These are phyloP conservation scores for Ormosia semicastrata DNA, from an alignment of 306 rosid species.

Conservation along the genomic window DNA sequence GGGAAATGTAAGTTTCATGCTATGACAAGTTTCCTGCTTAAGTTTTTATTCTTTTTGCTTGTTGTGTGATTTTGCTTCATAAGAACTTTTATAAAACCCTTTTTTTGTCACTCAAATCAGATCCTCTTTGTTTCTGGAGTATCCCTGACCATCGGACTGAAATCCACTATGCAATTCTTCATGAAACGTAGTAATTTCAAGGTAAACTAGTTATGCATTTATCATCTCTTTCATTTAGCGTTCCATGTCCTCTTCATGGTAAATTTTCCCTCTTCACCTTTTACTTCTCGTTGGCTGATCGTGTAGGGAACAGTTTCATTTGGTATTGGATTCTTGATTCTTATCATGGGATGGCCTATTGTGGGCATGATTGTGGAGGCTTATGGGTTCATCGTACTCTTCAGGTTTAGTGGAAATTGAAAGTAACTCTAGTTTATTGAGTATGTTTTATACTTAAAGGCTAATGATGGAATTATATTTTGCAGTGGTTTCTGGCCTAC, in stretches of 20 bases:
- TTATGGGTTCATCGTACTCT: constrained; percentile 83
- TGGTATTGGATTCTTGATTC: constrained; percentile 82
- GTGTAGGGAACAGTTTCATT: constrained; percentile 92
- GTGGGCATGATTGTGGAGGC: constrained; percentile 90
- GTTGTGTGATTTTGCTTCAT: constrained; percentile 10
- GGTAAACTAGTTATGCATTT: constrained; percentile 46
- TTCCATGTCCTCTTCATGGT: background rate
- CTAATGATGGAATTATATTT: constrained; percentile 38
- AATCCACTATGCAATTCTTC: constrained; percentile 91
- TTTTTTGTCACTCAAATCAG: constrained; percentile 50
- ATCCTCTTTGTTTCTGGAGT: constrained; percentile 95
- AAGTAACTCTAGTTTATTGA: background rate
- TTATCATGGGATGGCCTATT: constrained; percentile 94
- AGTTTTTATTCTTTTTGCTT: background rate
- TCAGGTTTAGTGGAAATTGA: constrained; percentile 59
- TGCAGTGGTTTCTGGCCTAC: constrained; percentile 99
- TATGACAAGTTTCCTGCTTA: background rate
- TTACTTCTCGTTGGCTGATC: background rate
- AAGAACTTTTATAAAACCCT: constrained; percentile 30
- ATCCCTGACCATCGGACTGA: constrained; percentile 85
- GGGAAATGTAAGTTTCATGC: constrained; percentile 77
- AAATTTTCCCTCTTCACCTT: background rate
- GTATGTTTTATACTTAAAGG: constrained; percentile 12
- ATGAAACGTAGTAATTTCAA: constrained; percentile 87
- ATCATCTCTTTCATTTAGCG: background rate